A percentile compares a stretch with the other conserved stretches of the same genome.
Evolutionary conservation across 1,139 yeast genomes (phyloP).

Genomic region (Geotrichum cucujoidarum): DNA sequence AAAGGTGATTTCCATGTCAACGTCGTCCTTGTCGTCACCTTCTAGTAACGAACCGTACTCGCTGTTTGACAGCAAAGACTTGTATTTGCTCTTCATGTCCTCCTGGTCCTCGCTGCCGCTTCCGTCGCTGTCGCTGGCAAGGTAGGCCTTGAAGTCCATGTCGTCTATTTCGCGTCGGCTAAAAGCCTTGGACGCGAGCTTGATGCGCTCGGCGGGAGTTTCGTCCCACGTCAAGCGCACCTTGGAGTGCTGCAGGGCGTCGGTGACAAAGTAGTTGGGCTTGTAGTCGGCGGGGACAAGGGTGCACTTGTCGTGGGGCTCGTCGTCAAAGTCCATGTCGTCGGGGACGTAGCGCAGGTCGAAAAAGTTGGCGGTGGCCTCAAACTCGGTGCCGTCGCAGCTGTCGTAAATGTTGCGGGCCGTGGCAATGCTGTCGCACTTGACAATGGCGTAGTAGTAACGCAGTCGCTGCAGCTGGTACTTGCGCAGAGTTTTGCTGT

Average conservation of each 20-base stretch:
- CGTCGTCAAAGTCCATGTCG: slow-evolving; percentile 74
- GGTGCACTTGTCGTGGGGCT: slow-evolving; percentile 66
- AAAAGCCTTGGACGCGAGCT: slow-evolving; percentile 73
- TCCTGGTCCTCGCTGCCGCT: slow-evolving; percentile 44
- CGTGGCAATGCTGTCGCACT: slow-evolving; percentile 69
- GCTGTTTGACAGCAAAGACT: slow-evolving; percentile 52
- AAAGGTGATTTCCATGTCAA: slow-evolving; percentile 94
- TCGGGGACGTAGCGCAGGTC: slow-evolving; percentile 92
- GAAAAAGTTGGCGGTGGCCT: slow-evolving; percentile 90
- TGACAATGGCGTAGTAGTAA: slow-evolving; percentile 90
- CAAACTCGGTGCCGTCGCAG: slow-evolving; percentile 94
- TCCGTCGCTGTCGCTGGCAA: slow-evolving; percentile 81
- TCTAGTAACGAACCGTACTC: slow-evolving; percentile 31
- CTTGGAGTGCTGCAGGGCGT: slow-evolving; percentile 88
- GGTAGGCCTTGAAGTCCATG: slow-evolving; percentile 91
- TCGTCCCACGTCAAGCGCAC: slow-evolving; percentile 97
- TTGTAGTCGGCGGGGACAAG: slow-evolving; percentile 71
- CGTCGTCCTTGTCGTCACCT: slow-evolving; percentile 55
- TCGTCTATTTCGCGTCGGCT: slow-evolving; percentile 90
- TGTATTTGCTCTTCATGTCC: slow-evolving; percentile 56
- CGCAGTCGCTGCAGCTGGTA: slow-evolving; percentile 76
- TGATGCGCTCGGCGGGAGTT: slow-evolving; percentile 87
- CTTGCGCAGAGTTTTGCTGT: slow-evolving; percentile 49
- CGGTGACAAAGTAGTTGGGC: slow-evolving; percentile 82
- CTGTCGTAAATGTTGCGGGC: slow-evolving; percentile 73